Evolutionary conservation across 345 rosid genomes (phyloP).

Genomic region (Populus simonii): DNA sequence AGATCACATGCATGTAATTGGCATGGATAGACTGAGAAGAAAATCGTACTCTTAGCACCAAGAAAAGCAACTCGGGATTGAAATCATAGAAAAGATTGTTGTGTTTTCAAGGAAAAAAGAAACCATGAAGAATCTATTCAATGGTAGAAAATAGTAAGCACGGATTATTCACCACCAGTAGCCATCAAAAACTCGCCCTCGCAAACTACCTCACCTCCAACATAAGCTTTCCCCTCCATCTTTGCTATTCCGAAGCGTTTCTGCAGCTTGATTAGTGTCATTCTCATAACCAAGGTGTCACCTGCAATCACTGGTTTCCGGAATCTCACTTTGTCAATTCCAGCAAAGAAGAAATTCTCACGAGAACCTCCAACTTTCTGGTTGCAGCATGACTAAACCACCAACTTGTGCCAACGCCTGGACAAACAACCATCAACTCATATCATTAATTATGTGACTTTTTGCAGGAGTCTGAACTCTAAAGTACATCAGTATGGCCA

Average conservation of each 20-base stretch:
- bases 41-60: no score
- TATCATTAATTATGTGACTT: not conserved
- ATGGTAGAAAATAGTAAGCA: not conserved
- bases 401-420: conserved; percentile 99
- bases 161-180: conserved; percentile 46
- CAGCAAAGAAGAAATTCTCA: conserved; percentile 70
- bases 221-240: conserved; percentile 98
- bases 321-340: conserved; percentile 90
- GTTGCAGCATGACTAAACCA: conserved; percentile 88
- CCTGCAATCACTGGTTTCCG: conserved; percentile 95
- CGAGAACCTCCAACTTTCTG: conserved; percentile 82
- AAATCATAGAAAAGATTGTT: not conserved
- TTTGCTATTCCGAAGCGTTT: conserved; percentile 90
- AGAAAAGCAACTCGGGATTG: not conserved
- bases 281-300: conserved; percentile 95
- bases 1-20: not conserved
- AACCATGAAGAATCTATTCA: not conserved
- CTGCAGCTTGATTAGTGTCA: conserved; percentile 81
- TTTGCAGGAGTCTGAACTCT: not conserved
- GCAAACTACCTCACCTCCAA: conserved; percentile 74
- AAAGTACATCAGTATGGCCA: not conserved
- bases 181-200: conserved; percentile 97
- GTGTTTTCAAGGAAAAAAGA: not conserved
- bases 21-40: not conserved
- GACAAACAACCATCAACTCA: not conserved